These are phyloP conservation scores for Hypoxylon fuscum DNA, from an alignment of 495 filamentous ascomycete genomes.

Conservation along the genomic window DNA sequence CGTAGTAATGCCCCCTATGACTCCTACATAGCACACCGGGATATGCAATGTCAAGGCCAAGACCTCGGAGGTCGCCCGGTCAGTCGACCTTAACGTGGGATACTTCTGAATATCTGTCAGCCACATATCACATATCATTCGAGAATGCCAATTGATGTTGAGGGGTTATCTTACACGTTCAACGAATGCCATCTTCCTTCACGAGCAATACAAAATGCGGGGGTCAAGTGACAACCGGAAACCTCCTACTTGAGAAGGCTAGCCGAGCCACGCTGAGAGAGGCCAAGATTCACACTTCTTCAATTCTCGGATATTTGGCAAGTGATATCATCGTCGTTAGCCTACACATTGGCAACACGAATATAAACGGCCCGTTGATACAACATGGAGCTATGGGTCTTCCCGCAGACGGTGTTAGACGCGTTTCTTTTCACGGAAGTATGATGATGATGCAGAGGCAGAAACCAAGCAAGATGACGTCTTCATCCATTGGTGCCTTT, in stretches of 20 bases:
- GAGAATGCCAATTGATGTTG: slow-evolving; percentile 17
- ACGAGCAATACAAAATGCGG: not conserved
- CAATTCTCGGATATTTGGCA: slow-evolving; percentile 2
- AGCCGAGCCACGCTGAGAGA: slow-evolving; percentile 18
- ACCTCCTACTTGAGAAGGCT: slow-evolving; percentile 3
- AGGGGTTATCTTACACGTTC: slow-evolving; percentile 8
- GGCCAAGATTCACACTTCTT: slow-evolving; percentile 9
- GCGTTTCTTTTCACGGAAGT: slow-evolving; percentile 6
- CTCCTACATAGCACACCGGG: not conserved
- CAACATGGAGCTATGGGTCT: slow-evolving; percentile 11
- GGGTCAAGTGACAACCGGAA: slow-evolving; percentile 30
- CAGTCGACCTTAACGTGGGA: slow-evolving; percentile 12
- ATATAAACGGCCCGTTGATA: slow-evolving; percentile 7
- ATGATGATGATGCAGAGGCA: slow-evolving; percentile 15
- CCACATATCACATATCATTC: slow-evolving; percentile 16
- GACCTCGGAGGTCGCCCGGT: not conserved
- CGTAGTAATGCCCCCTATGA: slow-evolving; percentile 21
- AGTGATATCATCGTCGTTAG: slow-evolving; percentile 10
- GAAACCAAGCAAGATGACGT: slow-evolving; percentile 35
- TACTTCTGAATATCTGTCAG: slow-evolving; percentile 15
- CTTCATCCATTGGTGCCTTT: slow-evolving; percentile 14
- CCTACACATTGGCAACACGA: slow-evolving; percentile 1
- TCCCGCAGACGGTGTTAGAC: slow-evolving; percentile 3
- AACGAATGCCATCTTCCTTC: not conserved
- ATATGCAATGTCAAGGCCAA: not conserved